Evolutionary conservation across 805 yeast species (phyloP).

Genomic region (Komagataella mondaviorum): DNA sequence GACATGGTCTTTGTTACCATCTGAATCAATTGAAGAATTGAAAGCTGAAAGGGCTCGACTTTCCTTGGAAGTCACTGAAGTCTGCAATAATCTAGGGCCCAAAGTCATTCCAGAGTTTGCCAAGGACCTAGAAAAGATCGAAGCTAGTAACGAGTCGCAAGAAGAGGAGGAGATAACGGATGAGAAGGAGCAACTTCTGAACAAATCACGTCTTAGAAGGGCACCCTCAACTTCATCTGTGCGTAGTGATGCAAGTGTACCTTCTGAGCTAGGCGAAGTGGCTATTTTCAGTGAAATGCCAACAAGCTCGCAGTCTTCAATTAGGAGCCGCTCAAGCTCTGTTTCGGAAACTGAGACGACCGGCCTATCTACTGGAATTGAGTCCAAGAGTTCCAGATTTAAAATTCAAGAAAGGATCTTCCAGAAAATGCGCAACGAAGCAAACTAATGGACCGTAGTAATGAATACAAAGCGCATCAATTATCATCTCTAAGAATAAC

Average conservation of each 20-base stretch:
- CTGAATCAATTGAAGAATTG: slow-evolving; percentile 37
- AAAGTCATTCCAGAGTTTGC: slow-evolving; percentile 76
- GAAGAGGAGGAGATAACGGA: slow-evolving; percentile 10
- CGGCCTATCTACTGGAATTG: neutral
- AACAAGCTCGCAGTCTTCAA: neutral
- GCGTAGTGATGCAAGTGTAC: neutral
- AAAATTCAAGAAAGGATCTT: neutral
- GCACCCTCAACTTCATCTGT: neutral
- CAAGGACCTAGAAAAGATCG: slow-evolving; percentile 2
- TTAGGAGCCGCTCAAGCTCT: neutral
- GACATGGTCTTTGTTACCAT: slow-evolving; percentile 36
- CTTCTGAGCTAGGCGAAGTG: neutral
- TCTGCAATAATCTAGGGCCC: slow-evolving; percentile 75
- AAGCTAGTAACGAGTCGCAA: slow-evolving; percentile 7
- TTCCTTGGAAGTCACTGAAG: slow-evolving; percentile 62
- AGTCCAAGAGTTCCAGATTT: neutral
- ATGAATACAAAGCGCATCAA: neutral
- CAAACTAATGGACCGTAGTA: neutral
- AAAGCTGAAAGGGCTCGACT: slow-evolving; percentile 48
- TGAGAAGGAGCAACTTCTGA: slow-evolving; percentile 5
- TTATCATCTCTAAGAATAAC: neutral
- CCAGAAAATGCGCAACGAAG: neutral
- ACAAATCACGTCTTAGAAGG: neutral
- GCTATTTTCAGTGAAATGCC: neutral
- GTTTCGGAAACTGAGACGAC: neutral